A percentile compares a stretch with the other conserved stretches of the same genome.
These are phyloP conservation scores for Aspergillus campestris DNA, from an alignment of 495 filamentous ascomycete species.

Conservation along the genomic window DNA sequence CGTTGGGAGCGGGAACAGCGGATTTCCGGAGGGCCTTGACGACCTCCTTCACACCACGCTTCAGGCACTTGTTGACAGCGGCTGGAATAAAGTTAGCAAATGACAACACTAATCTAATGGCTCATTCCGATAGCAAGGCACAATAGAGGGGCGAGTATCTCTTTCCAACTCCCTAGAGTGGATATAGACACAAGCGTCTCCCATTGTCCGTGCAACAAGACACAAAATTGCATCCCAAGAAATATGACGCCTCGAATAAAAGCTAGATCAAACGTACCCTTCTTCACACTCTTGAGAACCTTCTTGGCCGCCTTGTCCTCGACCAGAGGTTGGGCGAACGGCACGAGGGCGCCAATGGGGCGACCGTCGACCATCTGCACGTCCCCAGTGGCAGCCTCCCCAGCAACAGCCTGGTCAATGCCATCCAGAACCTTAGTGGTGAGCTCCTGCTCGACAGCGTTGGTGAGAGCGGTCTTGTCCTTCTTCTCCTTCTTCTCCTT, in stretches of 20 bases:
- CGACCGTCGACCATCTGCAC: slow-evolving; percentile 37
- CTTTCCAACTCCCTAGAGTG: too few relatives aligned
- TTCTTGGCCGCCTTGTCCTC: slow-evolving; percentile 91
- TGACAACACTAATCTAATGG: slow-evolving; percentile 11
- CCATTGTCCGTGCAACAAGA: background rate
- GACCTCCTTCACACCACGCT: slow-evolving; percentile 96
- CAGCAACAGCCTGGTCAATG: slow-evolving; percentile 40
- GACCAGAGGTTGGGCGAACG: slow-evolving; percentile 86
- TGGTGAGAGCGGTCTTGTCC: slow-evolving; percentile 50
- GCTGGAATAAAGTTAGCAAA: slow-evolving; percentile 41
- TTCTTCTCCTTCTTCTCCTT: slow-evolving; percentile 65
- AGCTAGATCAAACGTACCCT: slow-evolving; percentile 50
- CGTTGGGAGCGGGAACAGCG: slow-evolving; percentile 46
- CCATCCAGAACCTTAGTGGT: slow-evolving; percentile 43
- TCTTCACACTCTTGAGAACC: slow-evolving; percentile 85
- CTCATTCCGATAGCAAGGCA: too few relatives aligned
- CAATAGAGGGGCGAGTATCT: too few relatives aligned
- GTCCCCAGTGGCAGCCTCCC: slow-evolving; percentile 24
- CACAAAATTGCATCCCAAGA: background rate
- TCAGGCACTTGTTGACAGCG: slow-evolving; percentile 84
- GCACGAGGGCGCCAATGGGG: slow-evolving; percentile 68
- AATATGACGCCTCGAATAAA: background rate
- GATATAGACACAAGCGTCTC: too few relatives aligned
- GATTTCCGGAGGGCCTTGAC: slow-evolving; percentile 94
- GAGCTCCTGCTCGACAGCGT: slow-evolving; percentile 57